A percentile compares a stretch with the other conserved stretches of the same genome.
Conservation (phyloP, 2,329 filamentous ascomycete genomes). For the Colletotrichum orbiculare region DNA sequence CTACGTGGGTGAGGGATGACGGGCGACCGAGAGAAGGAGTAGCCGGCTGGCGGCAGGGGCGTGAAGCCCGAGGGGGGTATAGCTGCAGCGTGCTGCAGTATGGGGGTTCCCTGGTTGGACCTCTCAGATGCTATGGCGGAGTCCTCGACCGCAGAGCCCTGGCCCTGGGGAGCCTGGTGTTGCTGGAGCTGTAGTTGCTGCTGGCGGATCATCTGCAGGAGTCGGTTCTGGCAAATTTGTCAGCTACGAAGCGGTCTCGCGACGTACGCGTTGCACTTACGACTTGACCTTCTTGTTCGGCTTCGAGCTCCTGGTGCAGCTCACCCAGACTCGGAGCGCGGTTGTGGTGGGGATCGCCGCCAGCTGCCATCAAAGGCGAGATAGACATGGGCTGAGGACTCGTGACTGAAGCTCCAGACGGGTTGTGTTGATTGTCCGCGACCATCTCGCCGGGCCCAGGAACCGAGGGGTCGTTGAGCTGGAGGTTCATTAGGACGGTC, state of each 20-base stretch:
- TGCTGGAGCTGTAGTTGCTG: slow-evolving; percentile 78
- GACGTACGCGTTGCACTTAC: slow-evolving; percentile 53
- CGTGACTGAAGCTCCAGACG: slow-evolving; percentile 44
- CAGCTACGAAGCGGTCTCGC: slow-evolving; percentile 22
- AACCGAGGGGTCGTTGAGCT: slow-evolving; percentile 75
- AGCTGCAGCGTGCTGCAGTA: slow-evolving; percentile 45
- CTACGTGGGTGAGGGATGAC: slow-evolving; percentile 61
- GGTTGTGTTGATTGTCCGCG: slow-evolving; percentile 53
- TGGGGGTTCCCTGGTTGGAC: slow-evolving; percentile 51
- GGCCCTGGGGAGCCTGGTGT: slow-evolving; percentile 58
- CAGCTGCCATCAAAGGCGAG: slow-evolving; percentile 55
- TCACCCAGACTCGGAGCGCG: slow-evolving; percentile 79
- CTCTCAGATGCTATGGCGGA: slow-evolving; percentile 58
- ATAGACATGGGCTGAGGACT: slow-evolving; percentile 60
- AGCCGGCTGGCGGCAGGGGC: slow-evolving; percentile 52
- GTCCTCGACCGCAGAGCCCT: slow-evolving; percentile 60
- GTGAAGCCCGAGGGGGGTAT: slow-evolving; percentile 39
- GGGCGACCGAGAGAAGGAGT: slow-evolving; percentile 61
- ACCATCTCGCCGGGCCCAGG: slow-evolving; percentile 77
- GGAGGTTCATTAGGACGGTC: slow-evolving; percentile 77
- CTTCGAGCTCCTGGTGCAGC: slow-evolving; percentile 82
- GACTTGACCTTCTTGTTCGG: slow-evolving; percentile 82
- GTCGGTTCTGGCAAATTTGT: slow-evolving; percentile 67
- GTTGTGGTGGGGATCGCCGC: slow-evolving; percentile 68
- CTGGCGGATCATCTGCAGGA: slow-evolving; percentile 80